A percentile compares a stretch with the other conserved stretches of the same genome.
phyloP scores from a whole-genome alignment of 108 stramenopile species.

The Licmophora abbreviata region DNA sequence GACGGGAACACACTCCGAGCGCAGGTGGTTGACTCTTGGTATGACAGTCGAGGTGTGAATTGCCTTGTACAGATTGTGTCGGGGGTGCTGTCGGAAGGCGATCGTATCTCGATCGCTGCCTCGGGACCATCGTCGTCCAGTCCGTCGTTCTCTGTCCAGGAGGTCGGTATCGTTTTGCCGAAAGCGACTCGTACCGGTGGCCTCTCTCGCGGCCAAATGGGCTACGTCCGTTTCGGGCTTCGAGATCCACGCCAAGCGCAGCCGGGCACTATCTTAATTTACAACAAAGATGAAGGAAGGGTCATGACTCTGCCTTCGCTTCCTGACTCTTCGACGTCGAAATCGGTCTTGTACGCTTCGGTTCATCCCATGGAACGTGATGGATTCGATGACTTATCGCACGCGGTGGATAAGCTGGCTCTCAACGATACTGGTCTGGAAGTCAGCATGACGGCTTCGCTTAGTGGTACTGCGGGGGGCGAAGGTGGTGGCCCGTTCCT shows the following conservation, averaged over 20 bases:
- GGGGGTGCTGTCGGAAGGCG: conserved; percentile 43
- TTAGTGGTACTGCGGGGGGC: conserved; percentile 28
- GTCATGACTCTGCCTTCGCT: conserved; percentile 39
- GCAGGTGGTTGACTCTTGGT: conserved; percentile 96
- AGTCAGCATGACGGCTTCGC: conserved; percentile 45
- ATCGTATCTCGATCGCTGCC: conserved; percentile 36
- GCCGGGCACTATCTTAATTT: conserved; percentile 84
- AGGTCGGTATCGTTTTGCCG: conserved; percentile 91
- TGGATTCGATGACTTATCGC: conserved; percentile 85
- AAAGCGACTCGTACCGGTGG: conserved; percentile 44
- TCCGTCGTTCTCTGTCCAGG: conserved; percentile 61
- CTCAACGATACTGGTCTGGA: conserved; percentile 91
- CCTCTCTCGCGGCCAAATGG: conserved; percentile 84
- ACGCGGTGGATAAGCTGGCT: conserved; percentile 86
- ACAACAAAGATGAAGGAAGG: conserved; percentile 35
- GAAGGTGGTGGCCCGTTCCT: conserved; percentile 75
- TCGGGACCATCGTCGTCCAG: not conserved
- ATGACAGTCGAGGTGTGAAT: conserved; percentile 74
- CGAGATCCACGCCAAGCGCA: conserved; percentile 85
- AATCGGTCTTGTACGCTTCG: conserved; percentile 91
- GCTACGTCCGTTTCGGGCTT: conserved; percentile 88
- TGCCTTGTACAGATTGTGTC: conserved; percentile 53
- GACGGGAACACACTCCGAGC: conserved; percentile 52
- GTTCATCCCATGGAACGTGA: conserved; percentile 90
- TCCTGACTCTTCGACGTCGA: conserved; percentile 9